Base-by-base conservation (phyloP, 163 green algal genomes). In the Scenedesmus sp. region DNA sequence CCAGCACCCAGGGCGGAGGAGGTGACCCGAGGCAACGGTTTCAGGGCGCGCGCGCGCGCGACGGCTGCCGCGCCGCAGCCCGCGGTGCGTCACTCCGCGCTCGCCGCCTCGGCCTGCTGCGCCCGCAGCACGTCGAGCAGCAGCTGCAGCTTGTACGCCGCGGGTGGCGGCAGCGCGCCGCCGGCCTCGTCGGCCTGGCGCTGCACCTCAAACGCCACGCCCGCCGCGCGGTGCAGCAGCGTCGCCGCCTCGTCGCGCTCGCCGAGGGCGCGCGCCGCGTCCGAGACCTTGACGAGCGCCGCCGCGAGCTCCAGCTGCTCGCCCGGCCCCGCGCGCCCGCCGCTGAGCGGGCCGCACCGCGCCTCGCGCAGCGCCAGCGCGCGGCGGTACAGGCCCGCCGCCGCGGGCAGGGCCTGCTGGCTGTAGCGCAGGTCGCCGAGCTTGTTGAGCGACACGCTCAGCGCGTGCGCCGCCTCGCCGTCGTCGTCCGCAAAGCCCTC, bases 391-490 rank as follows among this genome's bases (percentile, higher is more conserved):
- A 81, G 62, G 47, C 48, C 33, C 45, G 57, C 42, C 0, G 74
- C 74, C 39, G 28, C 26, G 24, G 51, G 47, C 50, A 73, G 63
- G 60, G 56, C 33, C 74, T 74, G 47, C 48, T 74, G 48, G 3
- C 14, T 58, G 34, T 75, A 81, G 4, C 63, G 34, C 29, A 75
- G 1, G 33, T 81, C 74, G 18, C 74, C 74, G 5, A 56, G 26
- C 62, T 81, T 81, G 51, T 75, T 81, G 22, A 75, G n/a, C 1
- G 62, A 66, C 14, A 81, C 74, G 5, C 39, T 66, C 50, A 81
- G 66, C 3, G 62, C 60, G 34, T 81, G 74, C 39, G 62, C 48
- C 45, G 63, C 74, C 47, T 81, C 74, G 10, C 60, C 50, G 20
- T 75, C 62, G 36, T 29, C 26, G 2, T 66, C 74, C 26, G 74